Conservation (phyloP, 129 eudicot genomes). For the Gnaphalium uliginosum region DNA sequence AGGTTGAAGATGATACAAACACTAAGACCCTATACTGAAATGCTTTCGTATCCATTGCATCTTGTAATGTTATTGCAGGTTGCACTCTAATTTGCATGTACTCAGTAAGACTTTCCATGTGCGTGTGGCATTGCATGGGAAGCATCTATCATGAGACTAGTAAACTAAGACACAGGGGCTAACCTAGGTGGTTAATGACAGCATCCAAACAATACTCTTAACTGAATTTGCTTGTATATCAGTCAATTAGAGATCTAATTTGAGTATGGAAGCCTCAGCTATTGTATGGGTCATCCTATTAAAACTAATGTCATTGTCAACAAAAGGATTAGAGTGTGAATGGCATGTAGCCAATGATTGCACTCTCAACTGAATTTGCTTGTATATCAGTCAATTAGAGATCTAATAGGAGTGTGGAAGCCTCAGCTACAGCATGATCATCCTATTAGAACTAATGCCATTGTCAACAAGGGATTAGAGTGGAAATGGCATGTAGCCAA, state of each 20-base stretch:
- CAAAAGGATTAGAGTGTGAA: neutral
- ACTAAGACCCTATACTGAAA: neutral
- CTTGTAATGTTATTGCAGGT: neutral
- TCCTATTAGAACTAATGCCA: neutral
- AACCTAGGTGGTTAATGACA: slow-evolving; percentile 1
- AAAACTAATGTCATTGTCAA: neutral
- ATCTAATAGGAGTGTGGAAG: neutral
- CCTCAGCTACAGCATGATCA: neutral
- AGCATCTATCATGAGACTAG: neutral
- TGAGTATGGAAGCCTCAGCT: neutral
- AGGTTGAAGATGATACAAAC: neutral
- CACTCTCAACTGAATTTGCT: neutral
- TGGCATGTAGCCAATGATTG: neutral
- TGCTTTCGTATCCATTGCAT: neutral
- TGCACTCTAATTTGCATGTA: slow-evolving; percentile 7
- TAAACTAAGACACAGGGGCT: neutral
- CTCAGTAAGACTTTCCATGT: neutral
- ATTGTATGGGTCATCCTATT: neutral
- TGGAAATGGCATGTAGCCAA: neutral
- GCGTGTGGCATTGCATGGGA: neutral
- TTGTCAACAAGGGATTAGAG: neutral
- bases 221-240: neutral
- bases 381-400: neutral
- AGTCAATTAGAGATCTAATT: neutral
- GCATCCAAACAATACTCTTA: neutral